Base-by-base conservation (phyloP, 2,329 filamentous ascomycete genomes). In the Fusarium globosum region DNA sequence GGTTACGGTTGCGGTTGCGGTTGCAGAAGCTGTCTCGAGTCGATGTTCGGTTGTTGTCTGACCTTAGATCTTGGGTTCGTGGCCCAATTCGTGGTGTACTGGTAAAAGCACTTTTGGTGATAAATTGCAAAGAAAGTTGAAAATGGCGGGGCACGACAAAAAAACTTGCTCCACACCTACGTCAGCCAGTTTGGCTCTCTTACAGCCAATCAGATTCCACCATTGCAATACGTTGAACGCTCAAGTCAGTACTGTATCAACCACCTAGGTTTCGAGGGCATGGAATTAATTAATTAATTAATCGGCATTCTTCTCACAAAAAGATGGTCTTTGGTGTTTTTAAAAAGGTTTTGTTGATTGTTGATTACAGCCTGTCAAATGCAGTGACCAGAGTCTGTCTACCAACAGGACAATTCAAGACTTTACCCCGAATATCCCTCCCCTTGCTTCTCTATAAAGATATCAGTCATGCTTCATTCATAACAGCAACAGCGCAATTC, bases 81-180 rank as follows among this genome's bases (percentile, higher is more conserved):
- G 46, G 57, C 61, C 63, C 57, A 71, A 67, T 64, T 73, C 57
- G 71, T 61, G 51, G 55, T 66, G 61, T 58, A 30, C 28, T 30
- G 28, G 28, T 30, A 42, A 62, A 62, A 49, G 65, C 52, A 73
- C 65, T 73, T 77, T 68, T 64, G 73, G 69, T 72, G 74, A 77
- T 77, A 75, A 71, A 74, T 69, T 69, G 66, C 46, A 65, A 60
- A 69, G 59, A 69, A 70, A 59, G 66, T 72, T 73, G 71, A 59
- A 64, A 53, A 76, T 82, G 81, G 82, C 82, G 82, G 83, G 82
- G 82, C 65, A 68, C 42, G 23, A 51, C 83, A 82, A 81, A 81
- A 81, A 81, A 71, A 65, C 61, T 52, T 68, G 57, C 66, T 41
- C 73, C 68, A 67, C 71, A 58, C 9, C 45, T 52, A 81, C 81